Base-by-base conservation (phyloP, 139 green algal genomes). In the Penium margaritaceum region DNA sequence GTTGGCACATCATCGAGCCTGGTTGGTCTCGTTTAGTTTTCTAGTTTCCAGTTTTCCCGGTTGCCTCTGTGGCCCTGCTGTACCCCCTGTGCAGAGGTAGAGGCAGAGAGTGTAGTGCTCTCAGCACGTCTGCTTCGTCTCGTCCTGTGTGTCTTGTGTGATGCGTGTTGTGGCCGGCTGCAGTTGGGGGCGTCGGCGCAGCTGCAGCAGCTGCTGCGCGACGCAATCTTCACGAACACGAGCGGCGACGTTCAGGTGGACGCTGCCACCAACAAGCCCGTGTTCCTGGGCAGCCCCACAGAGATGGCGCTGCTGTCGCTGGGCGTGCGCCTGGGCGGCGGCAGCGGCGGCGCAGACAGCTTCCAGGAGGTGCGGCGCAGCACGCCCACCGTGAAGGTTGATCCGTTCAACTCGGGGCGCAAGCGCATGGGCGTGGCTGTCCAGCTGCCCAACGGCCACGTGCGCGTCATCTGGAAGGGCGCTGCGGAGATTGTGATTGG, bases 391-490 rank as follows among this genome's bases (percentile, higher is more conserved):
- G n/a, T 65, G 61, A 53, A 83, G 27, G 33, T 74, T 4, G 46
- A 80, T 7, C 73, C 74, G 2, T 81, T 81, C 43, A 81, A 63
- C 38, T 81, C 74, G 15, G 39, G 35, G n/a, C 35, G 39, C 32
- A 81, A 81, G 69, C 44, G 68, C 24, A 81, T 81, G 74, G 74
- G 75, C 15, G 85, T 87, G 38, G 83, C 93, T 37, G 61, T 96
- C 27, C 33, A 60, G n/a, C 80, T 83, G 43, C 67, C 74, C 5
- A 65, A 66, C 14, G 78, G 80, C 39, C 82, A 73, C 64, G 76
- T 88, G 38, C 84, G 90, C 17, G 82, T 96, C n/a, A 94, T 95
- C 85, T 93, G 90, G 84, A 97, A 99, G 86, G 92, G 94, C 53
- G 94, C 94, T 0, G 87, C 90, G 1, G 94, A 98, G 80, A 94